Conservation (phyloP, 352 stramenopile genomes). For the Globisporangium orthogonon region DNA sequence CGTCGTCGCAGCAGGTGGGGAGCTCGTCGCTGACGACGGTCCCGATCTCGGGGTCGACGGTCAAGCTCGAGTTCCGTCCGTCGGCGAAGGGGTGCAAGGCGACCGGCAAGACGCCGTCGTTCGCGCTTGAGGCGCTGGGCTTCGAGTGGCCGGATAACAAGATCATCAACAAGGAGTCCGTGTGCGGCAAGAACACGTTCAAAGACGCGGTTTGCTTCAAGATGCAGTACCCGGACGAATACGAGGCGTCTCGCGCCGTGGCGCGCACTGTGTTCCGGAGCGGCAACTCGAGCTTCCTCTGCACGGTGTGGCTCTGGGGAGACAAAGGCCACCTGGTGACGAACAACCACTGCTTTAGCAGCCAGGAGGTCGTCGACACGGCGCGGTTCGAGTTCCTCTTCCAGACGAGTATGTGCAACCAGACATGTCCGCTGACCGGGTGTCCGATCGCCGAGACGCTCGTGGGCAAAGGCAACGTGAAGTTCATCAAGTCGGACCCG, state of each 20-base stretch:
- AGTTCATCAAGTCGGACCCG: conserved; percentile 25
- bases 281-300: conserved; percentile 11
- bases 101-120: not conserved
- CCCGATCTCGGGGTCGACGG: conserved; percentile 8
- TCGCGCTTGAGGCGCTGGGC: conserved; percentile 3
- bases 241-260: conserved; percentile 10
- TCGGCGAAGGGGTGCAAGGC: conserved; percentile 7
- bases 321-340: conserved; percentile 32
- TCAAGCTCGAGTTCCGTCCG: conserved; percentile 20
- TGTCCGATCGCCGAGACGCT: conserved; percentile 12
- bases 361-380: conserved; percentile 13
- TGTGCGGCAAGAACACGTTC: conserved; percentile 22
- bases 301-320: conserved; percentile 27
- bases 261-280: conserved; percentile 15
- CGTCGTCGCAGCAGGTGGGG: conserved; percentile 6
- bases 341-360: conserved; percentile 49
- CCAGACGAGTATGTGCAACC: not conserved
- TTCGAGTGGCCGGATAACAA: conserved; percentile 16
- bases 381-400: conserved; percentile 14
- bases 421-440: not conserved
- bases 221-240: conserved; percentile 15
- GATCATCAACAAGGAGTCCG: conserved; percentile 18
- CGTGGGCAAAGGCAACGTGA: conserved; percentile 16
- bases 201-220: conserved; percentile 22
- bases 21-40: conserved; percentile 4